Base-by-base conservation (phyloP, 768 basidiomycete genomes). In the Psilocybe tampanensis region DNA sequence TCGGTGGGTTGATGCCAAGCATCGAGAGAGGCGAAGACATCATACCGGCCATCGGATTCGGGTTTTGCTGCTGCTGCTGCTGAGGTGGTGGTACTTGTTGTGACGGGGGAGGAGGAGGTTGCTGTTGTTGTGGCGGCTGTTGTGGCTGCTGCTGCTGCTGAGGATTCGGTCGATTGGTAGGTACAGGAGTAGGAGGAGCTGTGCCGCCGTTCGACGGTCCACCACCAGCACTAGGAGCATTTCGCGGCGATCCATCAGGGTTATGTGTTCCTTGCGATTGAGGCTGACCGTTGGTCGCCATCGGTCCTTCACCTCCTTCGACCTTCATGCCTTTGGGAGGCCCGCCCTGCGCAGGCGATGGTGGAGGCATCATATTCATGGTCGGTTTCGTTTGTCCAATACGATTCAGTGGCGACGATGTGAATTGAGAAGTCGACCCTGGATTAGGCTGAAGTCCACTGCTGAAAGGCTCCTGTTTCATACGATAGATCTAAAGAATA, bases 101-200 rank as follows among this genome's bases (percentile, higher is more conserved):
- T 39, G 51, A 50, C 17, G 34, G 55, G 7, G 34, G 59, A 2
- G 41, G 47, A 17, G 59, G 60, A 19, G 44, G 56, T 12, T 53
- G 61, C 12, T 57, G 64, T 33, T 48, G 60, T 15, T 55, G 58
- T 23, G n/a, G n/a, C n/a, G n/a, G n/a, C n/a, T 56, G 63, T 18
- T 44, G 54, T n/a, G 47, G 57, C 13, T 56, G 60, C 32, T 65
- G n/a, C n/a, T 61, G 60, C 19, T 65, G 64, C 15, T 59, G 58
- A 44, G 64, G 64, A 33, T 60, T 67, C 11, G 63, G 61, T 33
- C 64, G 63, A 19, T 61, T 66, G 34, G 64, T 61, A 0, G 63
- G 63, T 24, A 61, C 66, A 58, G 67, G 67, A n/a, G 67, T 68
- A 1, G 64, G 64, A 26, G 67, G 65, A 13, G 67, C 67, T 9